These are phyloP conservation scores for Hemileccinum impolitum DNA, from an alignment of 768 basidiomycete species.

Conservation along the genomic window DNA sequence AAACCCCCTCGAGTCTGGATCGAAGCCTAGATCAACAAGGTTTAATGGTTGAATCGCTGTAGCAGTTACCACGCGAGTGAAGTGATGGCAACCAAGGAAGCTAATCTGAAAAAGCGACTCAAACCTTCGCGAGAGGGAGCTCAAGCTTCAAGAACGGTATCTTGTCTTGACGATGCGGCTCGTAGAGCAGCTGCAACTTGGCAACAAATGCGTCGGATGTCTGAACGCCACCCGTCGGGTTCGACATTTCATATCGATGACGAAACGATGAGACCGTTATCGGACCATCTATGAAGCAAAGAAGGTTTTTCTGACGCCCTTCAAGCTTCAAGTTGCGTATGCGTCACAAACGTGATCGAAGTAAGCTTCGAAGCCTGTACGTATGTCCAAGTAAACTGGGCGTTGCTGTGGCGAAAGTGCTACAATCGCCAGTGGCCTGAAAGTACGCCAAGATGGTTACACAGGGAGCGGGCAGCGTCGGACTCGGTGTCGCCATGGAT, in stretches of 20 bases:
- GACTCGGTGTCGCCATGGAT: slow-evolving; percentile 1
- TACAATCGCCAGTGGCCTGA: not conserved
- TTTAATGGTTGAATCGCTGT: slow-evolving; percentile 12
- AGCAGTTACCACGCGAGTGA: slow-evolving; percentile 11
- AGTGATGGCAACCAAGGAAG: slow-evolving; percentile 21
- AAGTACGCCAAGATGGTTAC: not conserved
- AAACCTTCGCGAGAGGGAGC: not conserved
- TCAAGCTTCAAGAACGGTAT: no score
- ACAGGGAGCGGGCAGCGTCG: not conserved
- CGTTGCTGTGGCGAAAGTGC: slow-evolving; percentile 13
- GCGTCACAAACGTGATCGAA: slow-evolving; percentile 2
- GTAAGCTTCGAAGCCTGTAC: not conserved
- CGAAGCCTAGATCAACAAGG: slow-evolving; percentile 1
- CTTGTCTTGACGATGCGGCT: not conserved
- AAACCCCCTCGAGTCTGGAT: not conserved
- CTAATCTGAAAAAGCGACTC: not conserved
- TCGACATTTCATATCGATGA: not conserved
- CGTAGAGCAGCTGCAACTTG: not conserved
- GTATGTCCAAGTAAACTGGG: slow-evolving; percentile 3
- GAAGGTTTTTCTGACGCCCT: not conserved
- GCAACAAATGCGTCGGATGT: not conserved
- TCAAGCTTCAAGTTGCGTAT: no score
- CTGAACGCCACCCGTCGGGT: not conserved
- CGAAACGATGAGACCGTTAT: slow-evolving; percentile 3
- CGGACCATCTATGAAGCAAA: slow-evolving; percentile 12